phyloP scores from a whole-genome alignment of 2,329 filamentous ascomycete species.

The Arachnomyces sp. region DNA sequence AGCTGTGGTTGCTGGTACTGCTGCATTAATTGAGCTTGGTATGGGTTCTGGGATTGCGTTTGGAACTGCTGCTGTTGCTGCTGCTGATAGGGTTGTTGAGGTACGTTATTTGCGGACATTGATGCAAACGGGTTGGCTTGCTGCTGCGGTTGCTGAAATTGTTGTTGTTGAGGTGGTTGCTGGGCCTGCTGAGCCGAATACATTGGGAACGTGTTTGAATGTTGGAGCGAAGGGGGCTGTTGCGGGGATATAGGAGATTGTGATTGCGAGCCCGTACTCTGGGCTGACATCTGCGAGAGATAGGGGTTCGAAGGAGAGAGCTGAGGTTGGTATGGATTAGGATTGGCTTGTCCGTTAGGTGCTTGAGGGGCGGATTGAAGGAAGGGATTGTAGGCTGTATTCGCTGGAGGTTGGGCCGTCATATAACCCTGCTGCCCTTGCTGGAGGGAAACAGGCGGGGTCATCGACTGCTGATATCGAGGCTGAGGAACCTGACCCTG shows the following conservation, averaged over 20 bases:
- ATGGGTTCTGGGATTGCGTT: conserved; percentile 13
- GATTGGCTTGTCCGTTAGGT: conserved; percentile 17
- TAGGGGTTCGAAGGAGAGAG: conserved; percentile 22
- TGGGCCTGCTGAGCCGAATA: conserved; percentile 9
- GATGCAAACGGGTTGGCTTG: conserved; percentile 8
- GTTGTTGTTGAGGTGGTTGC: conserved; percentile 10
- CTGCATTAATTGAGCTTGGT: conserved; percentile 14
- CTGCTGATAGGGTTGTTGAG: conserved; percentile 17
- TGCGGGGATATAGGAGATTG: not conserved
- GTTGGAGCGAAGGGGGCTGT: conserved; percentile 7
- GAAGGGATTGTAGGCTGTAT: conserved; percentile 32
- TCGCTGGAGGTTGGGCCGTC: conserved; percentile 11
- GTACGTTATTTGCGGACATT: conserved; percentile 17
- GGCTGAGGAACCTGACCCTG: conserved; percentile 32
- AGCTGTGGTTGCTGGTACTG: conserved; percentile 12
- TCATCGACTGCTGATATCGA: conserved; percentile 34
- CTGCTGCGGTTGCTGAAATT: conserved; percentile 6
- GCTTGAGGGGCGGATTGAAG: conserved; percentile 28
- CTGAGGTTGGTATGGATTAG: conserved; percentile 4
- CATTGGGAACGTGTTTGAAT: not conserved
- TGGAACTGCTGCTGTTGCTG: conserved; percentile 18
- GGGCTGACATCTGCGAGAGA: conserved; percentile 4
- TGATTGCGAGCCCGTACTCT: too few relatives aligned
- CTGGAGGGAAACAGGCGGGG: conserved; percentile 31
- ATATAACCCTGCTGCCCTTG: too few relatives aligned